phyloP scores from a whole-genome alignment of 2,329 filamentous ascomycete genomes.

The Plectosphaerella cucumerina region DNA sequence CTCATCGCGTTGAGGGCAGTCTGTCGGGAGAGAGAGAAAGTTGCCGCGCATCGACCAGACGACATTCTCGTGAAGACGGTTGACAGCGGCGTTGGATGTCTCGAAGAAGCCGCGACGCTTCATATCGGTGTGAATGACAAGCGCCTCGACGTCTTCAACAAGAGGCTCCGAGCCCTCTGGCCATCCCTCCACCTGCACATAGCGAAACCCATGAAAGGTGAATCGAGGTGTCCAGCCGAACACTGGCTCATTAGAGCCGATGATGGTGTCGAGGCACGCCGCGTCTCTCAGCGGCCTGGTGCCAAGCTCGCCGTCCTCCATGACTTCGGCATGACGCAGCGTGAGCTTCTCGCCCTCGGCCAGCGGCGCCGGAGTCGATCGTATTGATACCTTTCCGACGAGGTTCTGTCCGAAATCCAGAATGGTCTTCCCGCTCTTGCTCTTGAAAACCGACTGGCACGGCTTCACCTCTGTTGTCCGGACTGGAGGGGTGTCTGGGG shows the following conservation, averaged over 20 bases:
- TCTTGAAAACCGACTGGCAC: constrained; percentile 19
- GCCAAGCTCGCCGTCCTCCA: constrained; percentile 41
- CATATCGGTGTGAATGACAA: constrained; percentile 9
- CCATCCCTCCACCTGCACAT: constrained; percentile 45
- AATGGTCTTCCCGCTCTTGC: constrained; percentile 37
- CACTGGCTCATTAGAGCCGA: constrained; percentile 26
- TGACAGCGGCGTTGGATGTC: constrained; percentile 6
- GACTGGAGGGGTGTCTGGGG: constrained; percentile 27
- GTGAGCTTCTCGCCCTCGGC: constrained; percentile 5
- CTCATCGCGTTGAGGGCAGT: constrained; percentile 9
- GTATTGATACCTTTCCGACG: too few species aligned
- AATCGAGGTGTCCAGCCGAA: constrained; percentile 48
- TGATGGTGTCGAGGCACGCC: constrained; percentile 33
- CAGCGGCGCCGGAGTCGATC: constrained; percentile 5
- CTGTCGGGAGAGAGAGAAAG: constrained; percentile 7
- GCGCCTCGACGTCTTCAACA: neutral
- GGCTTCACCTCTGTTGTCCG: constrained; percentile 15
- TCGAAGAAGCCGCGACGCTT: constrained; percentile 8
- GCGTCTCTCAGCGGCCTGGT: constrained; percentile 36
- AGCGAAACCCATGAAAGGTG: constrained; percentile 46
- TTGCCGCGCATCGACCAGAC: constrained; percentile 10
- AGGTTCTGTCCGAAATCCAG: constrained; percentile 20
- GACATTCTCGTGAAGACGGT: constrained; percentile 6
- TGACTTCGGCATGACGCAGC: constrained; percentile 44
- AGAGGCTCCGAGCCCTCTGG: constrained; percentile 16